phyloP scores from a whole-genome alignment of 495 filamentous ascomycete genomes.

The Aspergillus sparsus region DNA sequence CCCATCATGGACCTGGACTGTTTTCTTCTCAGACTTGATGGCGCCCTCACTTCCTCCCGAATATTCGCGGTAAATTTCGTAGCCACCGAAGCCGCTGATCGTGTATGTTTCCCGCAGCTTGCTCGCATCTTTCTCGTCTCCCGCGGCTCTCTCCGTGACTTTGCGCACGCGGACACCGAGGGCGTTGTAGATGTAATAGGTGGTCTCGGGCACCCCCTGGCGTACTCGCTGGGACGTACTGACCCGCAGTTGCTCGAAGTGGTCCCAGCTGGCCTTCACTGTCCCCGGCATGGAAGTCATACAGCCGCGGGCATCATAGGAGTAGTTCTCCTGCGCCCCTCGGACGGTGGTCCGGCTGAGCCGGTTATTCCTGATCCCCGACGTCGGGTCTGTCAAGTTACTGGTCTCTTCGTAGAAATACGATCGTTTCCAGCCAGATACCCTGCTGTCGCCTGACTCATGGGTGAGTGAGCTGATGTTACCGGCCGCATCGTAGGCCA shows the following conservation, averaged over 20 bases:
- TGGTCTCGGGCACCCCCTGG: constrained; percentile 23
- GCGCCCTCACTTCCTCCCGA: neutral
- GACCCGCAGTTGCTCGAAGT: constrained; percentile 20
- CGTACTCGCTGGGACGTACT: constrained; percentile 14
- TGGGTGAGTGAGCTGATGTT: constrained; percentile 3
- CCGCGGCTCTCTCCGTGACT: constrained; percentile 4
- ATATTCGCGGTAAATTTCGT: constrained; percentile 2
- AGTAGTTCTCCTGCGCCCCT: constrained; percentile 18
- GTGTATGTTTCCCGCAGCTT: constrained; percentile 6
- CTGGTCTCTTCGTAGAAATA: constrained; percentile 5
- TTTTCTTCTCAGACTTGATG: neutral
- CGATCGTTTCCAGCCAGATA: neutral
- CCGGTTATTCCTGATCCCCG: constrained; percentile 17
- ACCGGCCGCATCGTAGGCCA: neutral
- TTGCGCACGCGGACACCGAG: constrained; percentile 31
- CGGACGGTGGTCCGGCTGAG: constrained; percentile 15
- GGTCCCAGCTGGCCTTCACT: constrained; percentile 27
- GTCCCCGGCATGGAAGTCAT: constrained; percentile 27
- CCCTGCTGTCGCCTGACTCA: constrained; percentile 1
- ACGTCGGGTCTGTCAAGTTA: neutral
- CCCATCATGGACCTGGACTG: neutral
- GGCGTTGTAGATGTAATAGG: constrained; percentile 35
- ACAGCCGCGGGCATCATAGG: constrained; percentile 26
- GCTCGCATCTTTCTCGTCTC: neutral
- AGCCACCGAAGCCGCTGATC: neutral